Percentiles rank a stretch among this genome's conserved stretches.
phyloP scores from a whole-genome alignment of 257 asterid species.

The Nicotiana otophora region DNA sequence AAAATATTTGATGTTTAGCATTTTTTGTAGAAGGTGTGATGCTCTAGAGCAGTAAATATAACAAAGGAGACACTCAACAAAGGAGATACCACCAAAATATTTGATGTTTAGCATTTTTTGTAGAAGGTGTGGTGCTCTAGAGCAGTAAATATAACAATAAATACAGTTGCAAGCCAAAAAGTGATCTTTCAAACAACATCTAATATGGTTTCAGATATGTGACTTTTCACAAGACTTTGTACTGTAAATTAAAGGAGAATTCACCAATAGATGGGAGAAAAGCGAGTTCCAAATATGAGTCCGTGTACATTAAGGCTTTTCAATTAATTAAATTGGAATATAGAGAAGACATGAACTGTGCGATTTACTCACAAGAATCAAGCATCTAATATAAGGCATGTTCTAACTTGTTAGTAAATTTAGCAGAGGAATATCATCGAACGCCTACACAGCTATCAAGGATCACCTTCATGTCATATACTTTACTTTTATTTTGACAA shows the following conservation, averaged over 20 bases:
- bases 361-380: background rate
- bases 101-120: background rate
- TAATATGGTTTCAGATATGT: background rate
- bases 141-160: background rate
- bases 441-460: no score
- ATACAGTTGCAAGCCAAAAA: background rate
- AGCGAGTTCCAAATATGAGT: background rate
- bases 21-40: background rate
- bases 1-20: background rate
- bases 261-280: background rate
- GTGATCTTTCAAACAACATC: background rate
- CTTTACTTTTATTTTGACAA: background rate
- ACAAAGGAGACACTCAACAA: background rate
- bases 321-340: background rate
- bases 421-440: no score
- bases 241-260: background rate
- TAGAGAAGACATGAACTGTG: background rate
- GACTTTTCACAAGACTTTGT: background rate
- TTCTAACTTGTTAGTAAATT: background rate
- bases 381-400: background rate
- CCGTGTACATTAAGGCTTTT: background rate
- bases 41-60: background rate
- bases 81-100: background rate
- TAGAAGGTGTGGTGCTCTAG: conserved; percentile 2
- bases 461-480: no score